A percentile compares a stretch with the other conserved stretches of the same genome.
Conservation (phyloP, 2,329 filamentous ascomycete species). For the Xylariaceae sp. region DNA sequence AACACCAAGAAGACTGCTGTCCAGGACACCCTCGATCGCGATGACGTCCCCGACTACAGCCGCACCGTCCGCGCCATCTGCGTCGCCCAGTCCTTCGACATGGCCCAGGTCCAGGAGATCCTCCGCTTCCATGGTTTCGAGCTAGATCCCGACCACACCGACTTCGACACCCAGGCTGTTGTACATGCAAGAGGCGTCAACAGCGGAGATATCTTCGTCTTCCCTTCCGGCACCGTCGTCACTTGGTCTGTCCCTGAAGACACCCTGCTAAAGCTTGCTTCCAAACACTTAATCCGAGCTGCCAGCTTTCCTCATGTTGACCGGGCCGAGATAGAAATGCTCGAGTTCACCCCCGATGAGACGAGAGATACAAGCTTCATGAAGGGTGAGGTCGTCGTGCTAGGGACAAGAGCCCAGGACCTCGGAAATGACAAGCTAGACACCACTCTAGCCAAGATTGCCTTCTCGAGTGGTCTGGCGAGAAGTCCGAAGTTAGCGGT, state of each 20-base stretch:
- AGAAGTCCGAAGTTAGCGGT: slow-evolving; percentile 92
- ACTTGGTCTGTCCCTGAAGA: slow-evolving; percentile 83
- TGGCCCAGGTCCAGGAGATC: slow-evolving; percentile 57
- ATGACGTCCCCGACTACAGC: slow-evolving; percentile 39
- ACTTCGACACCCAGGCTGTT: slow-evolving; percentile 60
- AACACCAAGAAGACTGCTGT: slow-evolving; percentile 41
- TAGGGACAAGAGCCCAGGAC: slow-evolving; percentile 69
- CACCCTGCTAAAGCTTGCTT: slow-evolving; percentile 67
- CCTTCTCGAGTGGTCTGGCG: slow-evolving; percentile 91
- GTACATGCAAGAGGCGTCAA: slow-evolving; percentile 61
- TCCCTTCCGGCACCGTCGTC: slow-evolving; percentile 90
- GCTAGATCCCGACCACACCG: slow-evolving; percentile 60
- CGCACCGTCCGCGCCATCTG: slow-evolving; percentile 56
- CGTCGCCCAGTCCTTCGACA: slow-evolving; percentile 62
- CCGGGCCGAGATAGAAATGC: slow-evolving; percentile 78
- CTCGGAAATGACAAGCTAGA: slow-evolving; percentile 43
- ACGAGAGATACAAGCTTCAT: slow-evolving; percentile 72
- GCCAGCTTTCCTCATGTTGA: slow-evolving; percentile 71
- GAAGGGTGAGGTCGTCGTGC: slow-evolving; percentile 81
- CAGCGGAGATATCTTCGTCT: slow-evolving; percentile 88
- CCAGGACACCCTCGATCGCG: slow-evolving; percentile 29
- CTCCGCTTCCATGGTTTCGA: slow-evolving; percentile 58
- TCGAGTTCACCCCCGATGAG: slow-evolving; percentile 80
- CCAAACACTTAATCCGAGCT: slow-evolving; percentile 70
- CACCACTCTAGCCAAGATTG: slow-evolving; percentile 84